Evolutionary conservation across 2,329 filamentous ascomycete species (phyloP).

Genomic region (Verticillium albo-atrum): DNA sequence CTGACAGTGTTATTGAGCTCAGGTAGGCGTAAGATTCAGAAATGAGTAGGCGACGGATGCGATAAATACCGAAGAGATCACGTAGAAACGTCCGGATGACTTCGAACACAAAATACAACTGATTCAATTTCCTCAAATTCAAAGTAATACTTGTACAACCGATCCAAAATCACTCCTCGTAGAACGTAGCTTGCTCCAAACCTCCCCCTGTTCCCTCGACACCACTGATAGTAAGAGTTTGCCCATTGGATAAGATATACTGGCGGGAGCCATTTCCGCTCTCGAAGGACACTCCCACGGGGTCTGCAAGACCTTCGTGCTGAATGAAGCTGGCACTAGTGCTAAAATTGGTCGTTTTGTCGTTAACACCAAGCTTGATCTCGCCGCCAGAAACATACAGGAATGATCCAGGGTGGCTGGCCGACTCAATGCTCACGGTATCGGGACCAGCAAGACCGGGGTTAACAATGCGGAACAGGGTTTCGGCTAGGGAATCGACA

Average conservation of each 20-base stretch:
- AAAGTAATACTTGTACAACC: no score
- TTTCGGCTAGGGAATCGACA: slow-evolving; percentile 10
- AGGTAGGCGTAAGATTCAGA: no score
- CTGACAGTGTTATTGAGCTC: no score
- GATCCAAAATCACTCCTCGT: background rate
- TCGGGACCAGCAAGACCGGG: slow-evolving; percentile 15
- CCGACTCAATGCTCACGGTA: slow-evolving; percentile 18
- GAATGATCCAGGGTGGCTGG: slow-evolving; percentile 16
- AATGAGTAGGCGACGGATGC: no score
- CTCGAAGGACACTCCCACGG: slow-evolving; percentile 16
- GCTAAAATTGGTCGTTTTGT: slow-evolving; percentile 5
- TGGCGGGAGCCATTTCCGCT: background rate
- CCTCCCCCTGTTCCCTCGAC: background rate
- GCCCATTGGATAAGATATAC: background rate
- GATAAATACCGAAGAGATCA: no score
- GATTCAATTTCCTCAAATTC: no score
- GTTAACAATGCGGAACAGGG: slow-evolving; percentile 17
- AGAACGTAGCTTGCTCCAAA: background rate
- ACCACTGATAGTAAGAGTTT: background rate
- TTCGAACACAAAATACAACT: no score
- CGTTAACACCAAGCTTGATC: slow-evolving; percentile 6
- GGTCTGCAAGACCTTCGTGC: slow-evolving; percentile 20
- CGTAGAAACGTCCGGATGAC: no score
- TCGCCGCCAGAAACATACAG: slow-evolving; percentile 8
- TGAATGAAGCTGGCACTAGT: slow-evolving; percentile 13